Base-by-base conservation (phyloP, 202 grass and related monocot species). In the Schoenoplectus triqueter region DNA sequence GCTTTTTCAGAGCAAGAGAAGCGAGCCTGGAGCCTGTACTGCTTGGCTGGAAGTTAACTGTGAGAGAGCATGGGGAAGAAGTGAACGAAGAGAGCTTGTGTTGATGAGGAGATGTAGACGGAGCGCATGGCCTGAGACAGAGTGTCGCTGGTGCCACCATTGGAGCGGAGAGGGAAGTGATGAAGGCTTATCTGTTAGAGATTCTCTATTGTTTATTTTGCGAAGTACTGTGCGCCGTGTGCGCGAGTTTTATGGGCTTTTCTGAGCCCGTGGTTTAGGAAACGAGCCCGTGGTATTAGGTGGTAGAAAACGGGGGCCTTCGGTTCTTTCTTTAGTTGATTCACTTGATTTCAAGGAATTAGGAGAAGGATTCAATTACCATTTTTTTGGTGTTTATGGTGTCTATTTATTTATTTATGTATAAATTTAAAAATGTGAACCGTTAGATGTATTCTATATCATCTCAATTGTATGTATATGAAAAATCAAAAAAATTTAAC, bases 121-220 rank as follows among this genome's bases (percentile, higher is more conserved):
- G 68, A 41, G 83, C 80, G 84, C 86, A 80, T 63, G 89, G 92
- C 47, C 92, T 66, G 72, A 98, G 87, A 82, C 87, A 81, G 17
- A 95, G 73, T 21, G 85, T 90, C 41, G 87, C 89, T 1, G 88
- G 88, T 92, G 91, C 88, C 91, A 86, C 83, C 95, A 95, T 93
- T 87, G 88, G 55, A 66, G 66, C 42, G 50, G 61, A 80, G 64
- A 65, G 69, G 7, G 69, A 18, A 0, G 5, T 20, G 80, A 63
- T 13, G 19, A 39, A 50, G 88, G 85, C 88, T 88, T 92, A 90
- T 87, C 87, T 84, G 66, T 45, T 57, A 77, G 41, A 66, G 31
- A 72, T 48, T 48, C 15, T 44, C 66, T 69, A 31, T 31, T 31
- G 31, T 31, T 31, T 31, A 31, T 31, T 31, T 31, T 31, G 31